Evolutionary conservation across 2,329 filamentous ascomycete genomes (phyloP).

Genomic region (Hymenotorrendiella dingleyae): DNA sequence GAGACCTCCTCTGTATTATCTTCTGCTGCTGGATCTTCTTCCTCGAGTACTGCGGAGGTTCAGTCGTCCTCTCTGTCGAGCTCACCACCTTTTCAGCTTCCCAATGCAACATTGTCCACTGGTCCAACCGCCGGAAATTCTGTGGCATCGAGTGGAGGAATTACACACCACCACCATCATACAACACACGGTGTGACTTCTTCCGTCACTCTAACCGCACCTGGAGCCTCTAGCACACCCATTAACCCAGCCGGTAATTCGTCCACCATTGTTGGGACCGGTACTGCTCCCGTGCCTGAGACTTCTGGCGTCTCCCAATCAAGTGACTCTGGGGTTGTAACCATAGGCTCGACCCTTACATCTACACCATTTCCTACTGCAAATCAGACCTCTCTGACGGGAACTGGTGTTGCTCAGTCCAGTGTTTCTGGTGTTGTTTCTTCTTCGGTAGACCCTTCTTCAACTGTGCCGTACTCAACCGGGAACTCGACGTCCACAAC

Average conservation of each 20-base stretch:
- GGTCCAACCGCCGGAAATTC: background rate
- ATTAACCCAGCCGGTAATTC: slow-evolving; percentile 1
- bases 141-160: background rate
- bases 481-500: slow-evolving; percentile 5
- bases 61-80: slow-evolving; percentile 1
- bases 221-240: background rate
- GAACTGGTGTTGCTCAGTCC: slow-evolving; percentile 1
- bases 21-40: too few relatives aligned
- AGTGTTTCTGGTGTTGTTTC: background rate
- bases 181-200: background rate
- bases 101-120: background rate
- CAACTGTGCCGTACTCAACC: slow-evolving; percentile 11
- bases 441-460: background rate
- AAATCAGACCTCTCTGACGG: background rate
- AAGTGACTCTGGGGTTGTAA: too few relatives aligned
- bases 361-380: background rate
- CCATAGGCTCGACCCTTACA: too few relatives aligned
- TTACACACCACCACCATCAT: background rate
- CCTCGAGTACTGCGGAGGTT: too few relatives aligned
- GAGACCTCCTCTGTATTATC: too few relatives aligned
- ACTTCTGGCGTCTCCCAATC: too few relatives aligned
- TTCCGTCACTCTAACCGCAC: background rate
- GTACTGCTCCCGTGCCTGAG: background rate
- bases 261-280: background rate
- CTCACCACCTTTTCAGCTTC: background rate